These are phyloP conservation scores for Pseudogymnoascus sp. DNA, from an alignment of 2,329 filamentous ascomycete genomes.

Conservation along the genomic window DNA sequence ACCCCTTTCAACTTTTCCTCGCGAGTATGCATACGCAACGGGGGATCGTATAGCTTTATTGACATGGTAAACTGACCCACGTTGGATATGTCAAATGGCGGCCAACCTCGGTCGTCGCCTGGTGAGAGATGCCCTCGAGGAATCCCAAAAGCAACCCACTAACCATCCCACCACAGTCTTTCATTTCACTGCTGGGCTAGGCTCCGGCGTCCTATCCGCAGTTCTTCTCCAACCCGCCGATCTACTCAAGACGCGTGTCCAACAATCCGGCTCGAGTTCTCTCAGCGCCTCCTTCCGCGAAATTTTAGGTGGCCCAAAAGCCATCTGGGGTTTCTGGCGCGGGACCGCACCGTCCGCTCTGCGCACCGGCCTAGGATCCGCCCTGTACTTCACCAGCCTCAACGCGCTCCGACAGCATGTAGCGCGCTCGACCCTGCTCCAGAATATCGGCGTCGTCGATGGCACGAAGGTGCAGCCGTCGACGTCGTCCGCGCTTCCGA, in stretches of 20 bases:
- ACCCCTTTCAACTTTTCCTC: neutral
- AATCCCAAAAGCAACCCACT: neutral
- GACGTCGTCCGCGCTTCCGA: slow-evolving; percentile 66
- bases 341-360: slow-evolving; percentile 89
- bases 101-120: slow-evolving; percentile 38
- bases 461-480: slow-evolving; percentile 14
- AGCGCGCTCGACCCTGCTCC: slow-evolving; percentile 37
- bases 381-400: slow-evolving; percentile 86
- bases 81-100: slow-evolving; percentile 42
- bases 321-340: slow-evolving; percentile 73
- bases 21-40: slow-evolving; percentile 3
- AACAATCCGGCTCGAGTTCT: slow-evolving; percentile 69
- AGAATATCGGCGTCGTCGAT: slow-evolving; percentile 23
- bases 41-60: neutral
- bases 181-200: slow-evolving; percentile 82
- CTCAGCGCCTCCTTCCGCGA: slow-evolving; percentile 60
- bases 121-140: slow-evolving; percentile 29
- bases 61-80: slow-evolving; percentile 5
- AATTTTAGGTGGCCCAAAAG: slow-evolving; percentile 56
- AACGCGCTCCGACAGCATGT: slow-evolving; percentile 71
- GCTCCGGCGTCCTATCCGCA: slow-evolving; percentile 79
- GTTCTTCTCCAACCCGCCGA: slow-evolving; percentile 91
- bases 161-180: slow-evolving; percentile 45
- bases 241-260: slow-evolving; percentile 90
- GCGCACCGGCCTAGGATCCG: slow-evolving; percentile 84